phyloP scores from a whole-genome alignment of 257 asterid genomes.

The Lycium barbarum region DNA sequence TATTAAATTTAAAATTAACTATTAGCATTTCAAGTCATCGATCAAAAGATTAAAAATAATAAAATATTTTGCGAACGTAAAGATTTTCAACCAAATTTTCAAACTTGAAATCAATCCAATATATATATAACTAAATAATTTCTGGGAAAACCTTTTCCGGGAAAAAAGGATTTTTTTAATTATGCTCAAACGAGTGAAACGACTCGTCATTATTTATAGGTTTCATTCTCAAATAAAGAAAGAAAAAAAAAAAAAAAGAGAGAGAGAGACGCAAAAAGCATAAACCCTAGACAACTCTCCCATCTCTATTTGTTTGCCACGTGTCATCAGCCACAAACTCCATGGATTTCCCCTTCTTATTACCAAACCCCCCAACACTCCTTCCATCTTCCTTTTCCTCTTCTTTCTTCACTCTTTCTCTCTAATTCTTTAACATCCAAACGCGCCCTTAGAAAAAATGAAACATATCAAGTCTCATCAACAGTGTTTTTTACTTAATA shows the following conservation, averaged over 20 bases:
- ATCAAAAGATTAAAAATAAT: background rate
- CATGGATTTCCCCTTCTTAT: conserved; percentile 37
- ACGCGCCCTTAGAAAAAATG: conserved; percentile 31
- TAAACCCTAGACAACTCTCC: conserved; percentile 55
- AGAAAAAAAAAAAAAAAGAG: rapidly evolving
- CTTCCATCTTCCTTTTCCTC: background rate
- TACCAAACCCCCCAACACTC: background rate
- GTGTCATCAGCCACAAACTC: conserved; percentile 54
- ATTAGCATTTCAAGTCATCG: background rate
- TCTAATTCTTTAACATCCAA: background rate
- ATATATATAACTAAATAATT: too few species aligned
- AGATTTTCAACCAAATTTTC: too few species aligned
- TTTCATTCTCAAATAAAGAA: background rate
- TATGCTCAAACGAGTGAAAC: too few species aligned
- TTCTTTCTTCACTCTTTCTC: background rate
- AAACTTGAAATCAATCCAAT: too few species aligned
- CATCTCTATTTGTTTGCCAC: conserved; percentile 54
- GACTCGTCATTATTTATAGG: background rate
- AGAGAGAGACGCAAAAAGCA: background rate
- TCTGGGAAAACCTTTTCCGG: too few species aligned
- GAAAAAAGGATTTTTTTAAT: too few species aligned
- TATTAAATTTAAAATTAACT: background rate
- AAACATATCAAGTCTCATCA: conserved; percentile 14
- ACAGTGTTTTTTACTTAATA: conserved; percentile 10
- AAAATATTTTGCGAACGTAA: background rate